Conservation (phyloP, 108 stramenopile genomes). For the Schizochytrium sp. region DNA sequence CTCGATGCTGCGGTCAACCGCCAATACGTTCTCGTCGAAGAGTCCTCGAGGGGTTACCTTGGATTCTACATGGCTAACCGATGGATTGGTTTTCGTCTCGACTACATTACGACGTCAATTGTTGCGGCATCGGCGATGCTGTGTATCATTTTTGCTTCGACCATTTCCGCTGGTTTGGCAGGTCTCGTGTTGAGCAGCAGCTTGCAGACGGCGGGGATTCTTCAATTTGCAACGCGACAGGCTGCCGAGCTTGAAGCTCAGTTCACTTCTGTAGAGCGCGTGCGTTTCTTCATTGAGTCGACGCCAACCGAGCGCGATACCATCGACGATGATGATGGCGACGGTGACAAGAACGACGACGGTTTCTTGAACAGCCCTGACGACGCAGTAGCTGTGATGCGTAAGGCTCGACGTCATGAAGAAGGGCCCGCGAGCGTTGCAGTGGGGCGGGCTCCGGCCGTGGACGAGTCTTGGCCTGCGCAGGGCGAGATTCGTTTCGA, state of each 20-base stretch:
- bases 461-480: constrained; percentile 3
- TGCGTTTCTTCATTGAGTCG: constrained; percentile 12
- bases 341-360: neutral
- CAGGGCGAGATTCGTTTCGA: neutral
- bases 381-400: no score
- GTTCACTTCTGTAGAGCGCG: constrained; percentile 30
- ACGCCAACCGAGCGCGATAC: neutral
- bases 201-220: neutral
- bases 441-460: neutral
- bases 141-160: neutral
- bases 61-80: neutral
- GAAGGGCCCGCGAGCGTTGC: neutral
- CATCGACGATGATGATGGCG: neutral
- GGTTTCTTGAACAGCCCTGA: neutral
- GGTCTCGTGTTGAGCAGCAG: neutral
- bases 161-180: neutral
- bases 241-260: constrained; percentile 21
- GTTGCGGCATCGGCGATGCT: neutral
- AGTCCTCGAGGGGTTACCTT: neutral
- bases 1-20: neutral
- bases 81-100: neutral
- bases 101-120: neutral
- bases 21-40: neutral
- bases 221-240: constrained; percentile 11
- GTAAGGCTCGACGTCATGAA: neutral